phyloP scores from a whole-genome alignment of 2,329 filamentous ascomycete species.

The Colletotrichum sp. region DNA sequence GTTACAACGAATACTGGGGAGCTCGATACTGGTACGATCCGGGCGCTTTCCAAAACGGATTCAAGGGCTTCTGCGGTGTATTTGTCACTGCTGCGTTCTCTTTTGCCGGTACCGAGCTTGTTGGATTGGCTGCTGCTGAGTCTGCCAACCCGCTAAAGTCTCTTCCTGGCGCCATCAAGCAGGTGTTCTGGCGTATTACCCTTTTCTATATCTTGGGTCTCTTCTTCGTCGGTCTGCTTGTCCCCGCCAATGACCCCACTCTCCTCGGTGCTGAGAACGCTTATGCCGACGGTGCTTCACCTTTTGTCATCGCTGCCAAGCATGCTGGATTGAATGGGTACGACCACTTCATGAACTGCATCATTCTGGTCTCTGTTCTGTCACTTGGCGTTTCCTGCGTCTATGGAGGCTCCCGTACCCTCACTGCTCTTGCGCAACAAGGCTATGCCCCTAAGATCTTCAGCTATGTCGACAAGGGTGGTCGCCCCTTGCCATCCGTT shows the following conservation, averaged over 20 bases:
- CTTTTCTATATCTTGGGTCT: conserved; percentile 60
- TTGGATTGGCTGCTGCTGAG: conserved; percentile 77
- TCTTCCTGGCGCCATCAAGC: conserved; percentile 83
- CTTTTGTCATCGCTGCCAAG: conserved; percentile 63
- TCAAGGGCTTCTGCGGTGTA: conserved; percentile 74
- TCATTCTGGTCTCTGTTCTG: conserved; percentile 63
- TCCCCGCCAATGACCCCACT: conserved; percentile 47
- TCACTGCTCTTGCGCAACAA: conserved; percentile 63
- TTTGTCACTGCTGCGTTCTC: conserved; percentile 78
- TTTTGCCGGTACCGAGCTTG: conserved; percentile 75
- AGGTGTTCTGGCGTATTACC: conserved; percentile 68
- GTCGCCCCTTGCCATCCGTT: conserved; percentile 59
- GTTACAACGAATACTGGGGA: conserved; percentile 52
- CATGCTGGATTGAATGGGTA: conserved; percentile 55
- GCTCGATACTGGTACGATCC: conserved; percentile 54
- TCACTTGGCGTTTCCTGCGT: conserved; percentile 64
- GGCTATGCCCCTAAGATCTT: conserved; percentile 63
- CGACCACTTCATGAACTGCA: conserved; percentile 62
- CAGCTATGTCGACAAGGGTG: conserved; percentile 61
- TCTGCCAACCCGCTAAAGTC: conserved; percentile 72
- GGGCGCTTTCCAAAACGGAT: conserved; percentile 71
- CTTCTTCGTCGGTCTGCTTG: conserved; percentile 55
- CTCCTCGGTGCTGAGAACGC: conserved; percentile 32
- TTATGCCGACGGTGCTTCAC: conserved; percentile 39
- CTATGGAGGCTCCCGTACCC: conserved; percentile 63